Evolutionary conservation across 768 basidiomycete species (phyloP), one percentile per base, ranked within the genome.

Genomic region (Pleurotus ostreatus): DNA sequence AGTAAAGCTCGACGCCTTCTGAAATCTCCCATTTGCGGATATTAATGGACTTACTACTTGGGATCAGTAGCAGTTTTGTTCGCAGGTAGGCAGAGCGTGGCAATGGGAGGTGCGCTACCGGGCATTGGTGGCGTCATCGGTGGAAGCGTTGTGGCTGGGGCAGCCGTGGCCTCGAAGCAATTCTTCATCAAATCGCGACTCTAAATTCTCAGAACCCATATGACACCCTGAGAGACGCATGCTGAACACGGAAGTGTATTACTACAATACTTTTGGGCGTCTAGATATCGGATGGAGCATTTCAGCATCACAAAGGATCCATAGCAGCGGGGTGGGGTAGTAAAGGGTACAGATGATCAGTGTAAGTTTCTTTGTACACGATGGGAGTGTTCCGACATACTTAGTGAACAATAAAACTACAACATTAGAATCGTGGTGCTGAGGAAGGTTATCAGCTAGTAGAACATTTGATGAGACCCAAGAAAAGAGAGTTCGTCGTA

Each of bases 81-180:
- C 26, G 58, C 58, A 12, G 30, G 55, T 3, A 55, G 55, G 5
- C 58, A 59, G 45, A 55, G 54, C 11, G 46, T 59, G 34, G 58
- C 58, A 38, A 59, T 59, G 58, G 58, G 58, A 41, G 58, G 58
- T 15, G 55, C 58, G 5, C 25, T 59, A 46, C 40, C 54, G 13
- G 46, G 23, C 34, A 25, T 59, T 37, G 47, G 55, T 22, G 44
- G 34, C 43, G 58, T 23, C 1, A 48, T 55, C 12, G 25, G 46
- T 20, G 58, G 25, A 20, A 55, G 39, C 20, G 43, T 34, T 22
- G 34, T 56, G 6, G 46, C 43, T 18, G 38, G 20, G 7, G 55
- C 55, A 5, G 55, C 48, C 26, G 51, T 40, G 3, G 46, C 38
- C 4, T 54, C 23, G 11, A 52, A 52, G 38, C 22, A 40, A 22